Conservation (phyloP, 345 rosid genomes). For the Salix brachista region DNA sequence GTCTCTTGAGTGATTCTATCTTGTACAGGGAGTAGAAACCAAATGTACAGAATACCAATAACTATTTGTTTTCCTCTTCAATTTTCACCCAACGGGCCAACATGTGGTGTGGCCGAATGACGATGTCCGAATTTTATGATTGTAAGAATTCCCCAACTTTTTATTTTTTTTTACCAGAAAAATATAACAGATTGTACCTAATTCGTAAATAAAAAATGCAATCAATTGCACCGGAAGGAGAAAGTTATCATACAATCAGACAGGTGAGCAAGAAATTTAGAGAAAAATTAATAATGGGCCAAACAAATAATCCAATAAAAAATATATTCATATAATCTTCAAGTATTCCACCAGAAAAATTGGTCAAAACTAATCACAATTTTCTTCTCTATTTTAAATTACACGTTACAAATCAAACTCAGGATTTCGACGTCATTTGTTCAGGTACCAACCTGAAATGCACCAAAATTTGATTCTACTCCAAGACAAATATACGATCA, state of each 20-base stretch:
- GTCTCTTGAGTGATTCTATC: neutral
- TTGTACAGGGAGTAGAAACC: neutral
- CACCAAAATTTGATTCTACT: neutral
- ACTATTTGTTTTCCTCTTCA: too few relatives aligned
- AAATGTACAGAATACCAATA: neutral
- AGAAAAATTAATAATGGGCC: neutral
- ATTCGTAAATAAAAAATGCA: neutral
- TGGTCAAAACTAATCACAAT: conserved; percentile 9
- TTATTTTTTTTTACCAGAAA: neutral
- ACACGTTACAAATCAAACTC: neutral
- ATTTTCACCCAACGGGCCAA: too few relatives aligned
- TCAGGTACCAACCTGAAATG: neutral
- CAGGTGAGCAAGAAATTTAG: neutral
- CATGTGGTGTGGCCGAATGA: neutral
- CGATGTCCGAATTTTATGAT: neutral
- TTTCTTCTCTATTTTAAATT: neutral
- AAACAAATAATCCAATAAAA: neutral
- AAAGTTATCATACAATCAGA: neutral
- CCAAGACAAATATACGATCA: neutral
- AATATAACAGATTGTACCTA: neutral
- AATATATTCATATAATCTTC: neutral
- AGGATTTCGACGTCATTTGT: neutral
- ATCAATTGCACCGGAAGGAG: neutral
- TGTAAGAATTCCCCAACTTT: neutral
- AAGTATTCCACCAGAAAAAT: neutral